phyloP scores from a whole-genome alignment of 2,329 filamentous ascomycete genomes.

The Ophioceras dolichostomum region DNA sequence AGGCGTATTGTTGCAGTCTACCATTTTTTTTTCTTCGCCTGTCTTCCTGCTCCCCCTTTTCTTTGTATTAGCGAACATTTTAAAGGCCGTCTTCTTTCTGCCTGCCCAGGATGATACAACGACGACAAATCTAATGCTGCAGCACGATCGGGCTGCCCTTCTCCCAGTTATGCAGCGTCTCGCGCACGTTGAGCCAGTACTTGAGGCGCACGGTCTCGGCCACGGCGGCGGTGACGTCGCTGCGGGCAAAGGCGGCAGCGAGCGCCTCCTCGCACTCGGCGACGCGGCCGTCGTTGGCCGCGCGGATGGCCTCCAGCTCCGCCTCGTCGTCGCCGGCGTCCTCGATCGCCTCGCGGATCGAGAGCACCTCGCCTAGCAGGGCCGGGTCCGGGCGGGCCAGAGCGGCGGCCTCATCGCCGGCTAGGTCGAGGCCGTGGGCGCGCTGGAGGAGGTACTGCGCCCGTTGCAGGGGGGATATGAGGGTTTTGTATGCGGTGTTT shows the following conservation, averaged over 20 bases:
- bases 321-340: conserved; percentile 50
- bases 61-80: no score
- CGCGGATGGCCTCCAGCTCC: conserved; percentile 46
- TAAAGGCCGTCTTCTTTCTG: no score
- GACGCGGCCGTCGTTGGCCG: conserved; percentile 58
- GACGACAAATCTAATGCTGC: conserved; percentile 36
- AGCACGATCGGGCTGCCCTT: conserved; percentile 51
- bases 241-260: conserved; percentile 45
- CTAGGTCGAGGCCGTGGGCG: conserved; percentile 63
- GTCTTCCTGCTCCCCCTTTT: no score
- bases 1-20: no score
- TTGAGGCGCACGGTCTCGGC: conserved; percentile 63
- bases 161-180: conserved; percentile 77
- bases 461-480: conserved; percentile 63
- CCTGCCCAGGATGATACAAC: background rate
- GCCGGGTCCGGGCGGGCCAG: conserved; percentile 47
- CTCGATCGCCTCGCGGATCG: conserved; percentile 66
- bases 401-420: conserved; percentile 58
- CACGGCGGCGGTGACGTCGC: conserved; percentile 44
- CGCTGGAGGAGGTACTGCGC: conserved; percentile 77
- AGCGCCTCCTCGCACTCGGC: conserved; percentile 47
- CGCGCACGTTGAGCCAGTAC: conserved; percentile 84
- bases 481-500: conserved; percentile 84
- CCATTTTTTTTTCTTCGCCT: no score
- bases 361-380: conserved; percentile 68